Base-by-base conservation (phyloP, 1,139 yeast genomes). In the Kurtzmaniella quercitrusa region DNA sequence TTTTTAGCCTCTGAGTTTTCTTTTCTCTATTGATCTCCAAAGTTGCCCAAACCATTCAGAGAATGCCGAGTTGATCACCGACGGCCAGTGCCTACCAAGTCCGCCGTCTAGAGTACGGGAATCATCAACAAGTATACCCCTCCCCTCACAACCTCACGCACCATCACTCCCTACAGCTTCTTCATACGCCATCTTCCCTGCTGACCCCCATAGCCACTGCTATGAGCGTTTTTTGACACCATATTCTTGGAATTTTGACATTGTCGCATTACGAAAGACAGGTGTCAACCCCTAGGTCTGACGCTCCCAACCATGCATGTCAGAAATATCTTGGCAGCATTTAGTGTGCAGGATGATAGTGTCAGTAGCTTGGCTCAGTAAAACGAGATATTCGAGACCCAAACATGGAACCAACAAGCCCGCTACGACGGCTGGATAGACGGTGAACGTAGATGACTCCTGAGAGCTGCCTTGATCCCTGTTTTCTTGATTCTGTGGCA, bases 231-330 rank as follows among this genome's bases (percentile, higher is more conserved):
- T 27, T n/a, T 27, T 27, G 31, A 27, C 31, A 27, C 31, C 18
- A 31, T 8, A 31, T 5, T 31, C 36, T 31, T 31, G 36, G 18
- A 31, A 31, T 5, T 31, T 31, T 31, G 36, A 31, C 36, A 31
- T 31, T 31, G 36, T 16, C 18, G 16, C 36, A 31, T 31, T 16
- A 14, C 9, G 36, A 31, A 31, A 31, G 36, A 31, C 36, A 31
- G 36, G 18, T 31, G 36, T 31, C 36, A 31, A 31, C 36, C 36
- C 36, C 36, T 16, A 31, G 18, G 18, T 31, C 17, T 14, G 18
- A 16, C 36, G 36, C 36, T 31, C 36, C 11, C 36, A 31, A 31
- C 36, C 36, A 31, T 31, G 36, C 36, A 31, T 31, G 14, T 31
- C 16, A 5, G 36, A 31, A 31, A 31, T 12, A 31, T 31, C 36